phyloP scores from a whole-genome alignment of 2,329 filamentous ascomycete species.

The Botrytis elliptica region DNA sequence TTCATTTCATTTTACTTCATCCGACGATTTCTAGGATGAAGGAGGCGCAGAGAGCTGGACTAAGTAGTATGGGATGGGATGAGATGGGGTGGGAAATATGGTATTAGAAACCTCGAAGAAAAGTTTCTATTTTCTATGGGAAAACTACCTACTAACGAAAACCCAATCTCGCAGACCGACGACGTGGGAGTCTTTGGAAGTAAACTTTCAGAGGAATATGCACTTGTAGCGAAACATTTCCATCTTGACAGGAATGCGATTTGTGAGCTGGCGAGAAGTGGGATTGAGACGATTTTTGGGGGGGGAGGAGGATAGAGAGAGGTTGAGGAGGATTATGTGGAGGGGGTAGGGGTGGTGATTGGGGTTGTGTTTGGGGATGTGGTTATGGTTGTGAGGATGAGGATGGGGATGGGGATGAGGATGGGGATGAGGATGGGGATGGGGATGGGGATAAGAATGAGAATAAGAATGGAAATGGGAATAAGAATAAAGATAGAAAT shows the following conservation, averaged over 20 bases:
- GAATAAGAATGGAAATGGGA: background rate
- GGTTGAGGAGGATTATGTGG: conserved; percentile 55
- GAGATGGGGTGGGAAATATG: background rate
- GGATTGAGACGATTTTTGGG: conserved; percentile 66
- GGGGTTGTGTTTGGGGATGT: too few species aligned
- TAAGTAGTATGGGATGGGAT: background rate
- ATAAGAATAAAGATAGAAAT: background rate
- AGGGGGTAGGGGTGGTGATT: background rate
- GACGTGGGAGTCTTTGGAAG: conserved; percentile 82
- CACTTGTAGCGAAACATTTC: conserved; percentile 70
- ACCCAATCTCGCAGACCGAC: conserved; percentile 59
- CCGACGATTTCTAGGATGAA: background rate
- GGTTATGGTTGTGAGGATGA: background rate
- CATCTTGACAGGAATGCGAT: conserved; percentile 49
- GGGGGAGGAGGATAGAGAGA: conserved; percentile 59
- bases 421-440: background rate
- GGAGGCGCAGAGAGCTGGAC: background rate
- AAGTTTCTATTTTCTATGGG: background rate
- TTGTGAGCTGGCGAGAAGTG: conserved; percentile 57
- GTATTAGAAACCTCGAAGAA: background rate
- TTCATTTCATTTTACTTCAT: background rate
- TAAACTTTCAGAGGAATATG: conserved; percentile 73
- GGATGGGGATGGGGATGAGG: background rate
- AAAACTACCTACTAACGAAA: background rate
- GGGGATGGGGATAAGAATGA: background rate